Base-by-base conservation (phyloP, 2,329 filamentous ascomycete genomes). In the Colletotrichum orchidophilum region DNA sequence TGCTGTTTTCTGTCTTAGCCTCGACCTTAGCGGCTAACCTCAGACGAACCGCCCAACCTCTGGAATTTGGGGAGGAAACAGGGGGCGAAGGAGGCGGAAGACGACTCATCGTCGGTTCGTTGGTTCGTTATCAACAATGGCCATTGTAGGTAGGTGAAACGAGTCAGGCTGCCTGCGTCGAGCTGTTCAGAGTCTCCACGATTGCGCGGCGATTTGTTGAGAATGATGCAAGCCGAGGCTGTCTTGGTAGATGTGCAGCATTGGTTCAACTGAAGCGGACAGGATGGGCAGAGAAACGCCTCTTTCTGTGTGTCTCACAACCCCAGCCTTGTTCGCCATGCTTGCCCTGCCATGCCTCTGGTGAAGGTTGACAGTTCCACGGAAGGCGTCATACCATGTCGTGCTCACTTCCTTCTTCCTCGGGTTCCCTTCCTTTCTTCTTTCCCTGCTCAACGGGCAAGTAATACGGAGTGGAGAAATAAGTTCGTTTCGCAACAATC, bases 331-430 rank as follows among this genome's bases (percentile, higher is more conserved):
- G 18, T 11, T 27, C 39, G 9, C 12, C 54, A 9, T 33, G 29
- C 29, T 24, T 50, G 15, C 53, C 50, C 11, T 26, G 31, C 50
- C 50, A 27, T 46, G 29, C 46, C 21, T n/a, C 39, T n/a, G 35
- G 35, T n/a, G 15, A 46, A n/a, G 54, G 18, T 50, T 52, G 54
- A 50, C 62, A 66, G 67, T 67, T 54, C 35, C 35, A 39, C 55
- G 49, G 57, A 64, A 66, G 57, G 67, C 67, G 67, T 42, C 63
- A 61, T 50, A 46, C 18, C 55, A 33, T 24, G 54, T 33, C 57
- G 3, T 31, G n/a, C 35, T 29, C 46, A 13, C 24, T 46, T 15
- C 4, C 42, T 50, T 15, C 27, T 31, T 50, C 46, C 29, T 15
- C 29, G 61, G 24, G 31, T 63, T 46, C 26, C 26, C 27, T 49